Evolutionary conservation across 2,329 filamentous ascomycete species (phyloP).

Genomic region (Hypomyces rosellus): DNA sequence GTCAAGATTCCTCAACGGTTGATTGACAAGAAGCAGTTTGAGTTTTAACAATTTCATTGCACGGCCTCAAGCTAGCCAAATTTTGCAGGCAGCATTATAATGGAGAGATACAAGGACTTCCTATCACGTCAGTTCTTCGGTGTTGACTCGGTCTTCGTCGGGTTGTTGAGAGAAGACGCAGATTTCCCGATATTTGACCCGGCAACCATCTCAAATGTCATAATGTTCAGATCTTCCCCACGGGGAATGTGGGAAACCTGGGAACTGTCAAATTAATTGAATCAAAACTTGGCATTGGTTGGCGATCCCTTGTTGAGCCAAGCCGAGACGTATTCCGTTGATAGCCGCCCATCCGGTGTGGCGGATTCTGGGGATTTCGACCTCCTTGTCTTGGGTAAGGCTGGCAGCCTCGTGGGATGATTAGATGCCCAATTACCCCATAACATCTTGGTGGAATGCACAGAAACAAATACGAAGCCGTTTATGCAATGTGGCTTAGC

Average conservation of each 20-base stretch:
- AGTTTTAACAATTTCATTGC: too few species aligned
- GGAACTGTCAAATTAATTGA: background rate
- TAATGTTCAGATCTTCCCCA: background rate
- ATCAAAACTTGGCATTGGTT: background rate
- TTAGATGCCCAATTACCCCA: background rate
- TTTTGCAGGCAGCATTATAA: too few species aligned
- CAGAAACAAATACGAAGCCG: too few species aligned
- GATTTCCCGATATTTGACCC: too few species aligned
- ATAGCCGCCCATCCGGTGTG: conserved; percentile 13
- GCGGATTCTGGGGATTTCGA: conserved; percentile 11
- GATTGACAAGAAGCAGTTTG: too few species aligned
- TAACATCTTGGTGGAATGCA: background rate
- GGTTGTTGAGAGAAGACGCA: background rate
- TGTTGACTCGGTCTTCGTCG: conserved; percentile 8
- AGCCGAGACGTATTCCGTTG: conserved; percentile 2
- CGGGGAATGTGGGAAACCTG: background rate
- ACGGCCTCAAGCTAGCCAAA: too few species aligned
- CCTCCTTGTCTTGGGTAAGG: conserved; percentile 15
- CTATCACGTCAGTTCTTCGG: background rate
- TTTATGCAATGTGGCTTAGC: too few species aligned
- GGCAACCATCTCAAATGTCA: too few species aligned
- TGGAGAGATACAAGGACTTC: too few species aligned
- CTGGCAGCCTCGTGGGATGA: conserved; percentile 5
- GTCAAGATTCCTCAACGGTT: too few species aligned
- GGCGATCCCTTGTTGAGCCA: background rate